Evolutionary conservation across 805 yeast species (phyloP).

Genomic region (Kockiozyma suomiensis): DNA sequence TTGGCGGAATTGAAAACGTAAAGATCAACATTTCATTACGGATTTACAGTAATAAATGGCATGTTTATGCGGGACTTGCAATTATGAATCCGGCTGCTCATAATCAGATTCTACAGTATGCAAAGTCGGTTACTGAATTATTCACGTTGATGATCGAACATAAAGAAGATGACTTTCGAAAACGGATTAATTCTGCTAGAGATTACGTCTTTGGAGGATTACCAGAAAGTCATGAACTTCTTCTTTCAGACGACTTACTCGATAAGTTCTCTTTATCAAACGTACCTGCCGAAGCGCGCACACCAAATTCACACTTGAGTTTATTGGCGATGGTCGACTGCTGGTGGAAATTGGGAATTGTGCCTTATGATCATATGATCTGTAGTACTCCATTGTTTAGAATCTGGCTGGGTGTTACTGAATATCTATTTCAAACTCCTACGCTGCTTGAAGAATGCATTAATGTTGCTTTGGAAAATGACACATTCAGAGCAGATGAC

Average conservation of each 20-base stretch:
- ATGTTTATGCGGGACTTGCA: conserved; percentile 96
- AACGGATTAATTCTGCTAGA: conserved; percentile 67
- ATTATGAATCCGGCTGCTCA: conserved; percentile 96
- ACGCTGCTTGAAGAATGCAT: conserved; percentile 79
- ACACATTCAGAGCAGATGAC: conserved; percentile 82
- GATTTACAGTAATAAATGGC: conserved; percentile 94
- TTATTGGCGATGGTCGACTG: conserved; percentile 89
- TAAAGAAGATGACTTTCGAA: conserved; percentile 56
- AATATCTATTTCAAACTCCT: conserved; percentile 84
- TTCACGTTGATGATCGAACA: conserved; percentile 81
- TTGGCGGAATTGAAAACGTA: conserved; percentile 94
- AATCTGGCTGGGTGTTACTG: conserved; percentile 91
- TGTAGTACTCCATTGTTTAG: conserved; percentile 94
- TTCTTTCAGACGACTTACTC: conserved; percentile 76
- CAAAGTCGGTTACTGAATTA: conserved; percentile 78
- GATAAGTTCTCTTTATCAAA: conserved; percentile 78
- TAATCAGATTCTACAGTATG: conserved; percentile 84
- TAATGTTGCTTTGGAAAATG: conserved; percentile 65
- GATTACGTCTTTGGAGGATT: conserved; percentile 70
- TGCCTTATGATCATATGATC: conserved; percentile 95
- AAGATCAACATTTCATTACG: conserved; percentile 90
- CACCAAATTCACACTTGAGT: conserved; percentile 86
- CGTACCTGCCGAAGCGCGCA: conserved; percentile 62
- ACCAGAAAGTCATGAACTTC: conserved; percentile 55
- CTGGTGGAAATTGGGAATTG: conserved; percentile 82